Base-by-base conservation (phyloP, 768 basidiomycete genomes). In the Termitomyces sp. region DNA sequence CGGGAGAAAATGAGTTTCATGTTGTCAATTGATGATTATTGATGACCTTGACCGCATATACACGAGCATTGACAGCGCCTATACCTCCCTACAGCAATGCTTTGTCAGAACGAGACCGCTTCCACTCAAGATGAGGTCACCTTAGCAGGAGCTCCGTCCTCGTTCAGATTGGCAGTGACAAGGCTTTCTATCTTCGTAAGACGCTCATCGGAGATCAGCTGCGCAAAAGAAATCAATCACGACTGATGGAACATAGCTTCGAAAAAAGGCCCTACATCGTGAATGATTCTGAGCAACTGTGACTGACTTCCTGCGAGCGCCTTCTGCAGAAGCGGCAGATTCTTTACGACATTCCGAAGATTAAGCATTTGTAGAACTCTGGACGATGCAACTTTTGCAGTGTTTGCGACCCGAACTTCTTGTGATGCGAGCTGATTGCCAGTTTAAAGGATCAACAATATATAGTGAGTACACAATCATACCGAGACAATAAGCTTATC, bases 401-500 rank as follows among this genome's bases (percentile, higher is more conserved):
- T 79, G 59, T 72, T 82, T 4, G 76, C 80, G 8, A 78, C 75
- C 22, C 81, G 80, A 3, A 82, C 80, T 74, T 92, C 89, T 15
- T 82, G 84, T 0, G 85, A 79, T 2, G 83, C 86, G 36, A 93
- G 82, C 91, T 94, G 50, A 22, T 39, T 7, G 22, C 4, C n/a
- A 58, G 50, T 61, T 18, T 54, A 46, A 2, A 9, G 24, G 45
- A 46, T 38, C 20, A 24, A 22, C 33, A 24, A 52, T 35, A 39
- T 44, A 52, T 22, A 12, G 32, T 54, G 16, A 36, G 28, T 20
- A 8, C 33, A 64, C 20, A 16, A 51, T 18, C 79, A 61, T 67
- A 89, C 91, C 32, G 84, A 84, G 51, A 82, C 85, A 39, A 94
- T 89, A 7, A 97, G 75, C 69, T 91, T 95, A 73, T 98, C 96